Evolutionary conservation across 2,329 filamentous ascomycete species (phyloP), one percentile per base, ranked within the genome.

Genomic region (Tolypocladium capitatum): DNA sequence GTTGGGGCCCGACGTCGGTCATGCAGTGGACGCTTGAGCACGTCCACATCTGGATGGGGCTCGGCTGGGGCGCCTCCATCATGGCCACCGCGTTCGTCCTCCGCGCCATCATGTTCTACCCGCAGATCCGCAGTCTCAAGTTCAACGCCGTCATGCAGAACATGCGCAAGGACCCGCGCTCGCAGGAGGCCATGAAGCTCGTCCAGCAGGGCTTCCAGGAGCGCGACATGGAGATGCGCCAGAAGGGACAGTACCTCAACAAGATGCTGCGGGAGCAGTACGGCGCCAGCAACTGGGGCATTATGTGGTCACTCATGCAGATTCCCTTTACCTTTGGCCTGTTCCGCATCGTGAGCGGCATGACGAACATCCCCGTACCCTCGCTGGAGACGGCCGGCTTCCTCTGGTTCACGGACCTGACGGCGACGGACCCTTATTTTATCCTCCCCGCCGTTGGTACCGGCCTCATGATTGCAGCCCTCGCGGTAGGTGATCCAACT

Each of bases 11-110:
- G 5, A 86, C 89, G 0, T 69, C 81, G 4, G 55, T 79, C 16
- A 80, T 92, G 64, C 75, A 96, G 67, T 90, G 76, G 73, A 21
- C 78, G 3, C 68, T 97, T 11, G 92, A 98, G 70, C 81, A 91
- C 61, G 62, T 94, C 36, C 88, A 98, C 66, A 72, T 96, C 51
- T 83, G 75, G 56, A 69, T 65, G 2, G 87, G 84, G 33, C 66
- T 87, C 48, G 86, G 88, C 13, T 97, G 92, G 92, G 89, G 86
- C 73, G 81, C 71, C 2, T 79, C 85, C 50, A 84, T 96, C 56
- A 65, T 83, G 41, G 64, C 74, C 5, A 76, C 83, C 0, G 81
- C 84, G 32, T 32, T 89, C 1, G 49, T 80, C 7, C 68, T 90
- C 51, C 86, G 91, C 51, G 49, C 74, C 9, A 59, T 69, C 43